A percentile compares a stretch with the other conserved stretches of the same genome.
Evolutionary conservation across 805 yeast genomes (phyloP).

Genomic region (Metschnikowia shivogae): DNA sequence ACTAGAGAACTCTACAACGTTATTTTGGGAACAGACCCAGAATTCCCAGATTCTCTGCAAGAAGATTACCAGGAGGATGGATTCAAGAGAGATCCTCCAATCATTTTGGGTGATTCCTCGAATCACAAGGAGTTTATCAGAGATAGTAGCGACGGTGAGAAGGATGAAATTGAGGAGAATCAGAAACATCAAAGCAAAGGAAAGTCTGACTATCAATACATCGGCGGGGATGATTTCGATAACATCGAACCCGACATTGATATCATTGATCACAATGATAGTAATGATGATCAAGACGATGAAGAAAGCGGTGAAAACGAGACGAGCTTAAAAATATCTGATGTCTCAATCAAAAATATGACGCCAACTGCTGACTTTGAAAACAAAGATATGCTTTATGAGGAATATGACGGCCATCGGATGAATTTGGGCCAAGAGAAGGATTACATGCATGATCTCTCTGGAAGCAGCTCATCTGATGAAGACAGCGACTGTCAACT

Average conservation of each 20-base stretch:
- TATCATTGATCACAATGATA: conserved; percentile 11
- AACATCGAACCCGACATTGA: conserved; percentile 4
- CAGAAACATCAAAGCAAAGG: not conserved
- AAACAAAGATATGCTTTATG: conserved; percentile 20
- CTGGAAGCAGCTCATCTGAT: conserved; percentile 44
- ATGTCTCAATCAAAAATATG: conserved; percentile 27
- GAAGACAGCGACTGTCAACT: conserved; percentile 35
- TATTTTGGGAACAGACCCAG: conserved; percentile 46
- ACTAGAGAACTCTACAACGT: conserved; percentile 55
- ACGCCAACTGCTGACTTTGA: conserved; percentile 25
- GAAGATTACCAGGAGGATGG: conserved; percentile 9
- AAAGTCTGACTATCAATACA: conserved; percentile 6
- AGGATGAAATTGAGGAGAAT: not conserved
- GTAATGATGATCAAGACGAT: conserved; percentile 21
- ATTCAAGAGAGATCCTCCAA: conserved; percentile 22
- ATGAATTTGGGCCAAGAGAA: conserved; percentile 21
- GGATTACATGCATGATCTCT: conserved; percentile 34
- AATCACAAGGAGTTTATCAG: conserved; percentile 32
- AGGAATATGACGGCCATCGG: conserved; percentile 23
- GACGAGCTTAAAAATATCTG: conserved; percentile 13
- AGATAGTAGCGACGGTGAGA: conserved; percentile 15
- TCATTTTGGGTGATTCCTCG: conserved; percentile 33
- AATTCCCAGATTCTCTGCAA: conserved; percentile 12
- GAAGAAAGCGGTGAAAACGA: conserved; percentile 11
- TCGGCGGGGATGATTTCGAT: not conserved